Conservation (phyloP, 805 yeast species). For the Starmerella gropengiesseri region DNA sequence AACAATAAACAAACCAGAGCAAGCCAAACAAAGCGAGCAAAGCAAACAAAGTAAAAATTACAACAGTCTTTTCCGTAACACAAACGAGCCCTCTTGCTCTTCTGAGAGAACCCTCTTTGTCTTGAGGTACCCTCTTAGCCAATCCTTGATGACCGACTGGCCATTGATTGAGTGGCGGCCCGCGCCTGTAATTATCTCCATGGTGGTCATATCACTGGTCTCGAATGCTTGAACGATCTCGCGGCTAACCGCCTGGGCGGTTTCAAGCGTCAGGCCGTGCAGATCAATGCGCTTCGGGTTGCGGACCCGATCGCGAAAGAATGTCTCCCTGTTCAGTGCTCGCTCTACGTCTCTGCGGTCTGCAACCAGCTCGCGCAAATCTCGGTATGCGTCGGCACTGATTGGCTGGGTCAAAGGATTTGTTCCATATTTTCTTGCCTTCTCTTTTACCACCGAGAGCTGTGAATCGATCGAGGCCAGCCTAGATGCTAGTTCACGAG, state of each 20-base stretch:
- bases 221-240: conserved; percentile 6
- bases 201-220: neutral
- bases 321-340: conserved; percentile 7
- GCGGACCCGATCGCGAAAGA: neutral
- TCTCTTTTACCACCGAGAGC: neutral
- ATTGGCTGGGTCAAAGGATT: neutral
- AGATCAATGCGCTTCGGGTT: conserved; percentile 12
- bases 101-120: conserved; percentile 1
- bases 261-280: conserved; percentile 16
- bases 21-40: too few species aligned
- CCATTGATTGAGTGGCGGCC: conserved; percentile 18
- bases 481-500: neutral
- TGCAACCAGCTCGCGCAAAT: neutral
- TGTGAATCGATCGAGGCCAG: neutral
- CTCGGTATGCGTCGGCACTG: neutral
- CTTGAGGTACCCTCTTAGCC: conserved; percentile 15
- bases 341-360: conserved; percentile 5
- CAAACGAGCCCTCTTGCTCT: conserved; percentile 18
- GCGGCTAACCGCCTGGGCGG: conserved; percentile 10
- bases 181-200: conserved; percentile 19
- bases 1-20: too few species aligned
- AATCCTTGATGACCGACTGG: conserved; percentile 14
- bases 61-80: conserved; percentile 2
- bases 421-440: neutral
- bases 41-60: neutral